Evolutionary conservation across 1,139 yeast species (phyloP), one percentile per base, ranked within the genome.

Genomic region (Hyphopichia pseudoburtonii): DNA sequence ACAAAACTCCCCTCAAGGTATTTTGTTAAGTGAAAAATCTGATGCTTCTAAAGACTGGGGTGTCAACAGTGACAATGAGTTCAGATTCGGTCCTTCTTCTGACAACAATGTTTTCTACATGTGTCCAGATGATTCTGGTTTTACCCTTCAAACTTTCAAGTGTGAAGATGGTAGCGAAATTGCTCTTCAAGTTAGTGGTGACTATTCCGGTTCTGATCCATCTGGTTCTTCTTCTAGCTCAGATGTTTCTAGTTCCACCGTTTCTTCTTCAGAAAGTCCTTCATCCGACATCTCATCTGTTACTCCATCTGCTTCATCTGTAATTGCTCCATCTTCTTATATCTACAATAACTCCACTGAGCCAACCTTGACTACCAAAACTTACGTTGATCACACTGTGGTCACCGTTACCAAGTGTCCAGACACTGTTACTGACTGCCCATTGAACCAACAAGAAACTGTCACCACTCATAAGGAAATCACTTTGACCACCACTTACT

Each of bases 41-140:
- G 42, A 50, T 6, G 62, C 62, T 35, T 49, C 64, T 21, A 52
- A 45, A 41, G 60, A 51, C 39, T 66, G 57, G 45, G 68, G 67
- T 40, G 40, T 57, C 30, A n/a, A n/a, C n/a, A 43, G 35, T 26
- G 58, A 54, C 42, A 57, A 55, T 32, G 37, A 45, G 25, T 57
- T 66, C 42, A 57, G 66, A 48, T 43, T 42, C 38, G 51, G 50
- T 32, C 36, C 51, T 16, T 11, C 42, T 18, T 9, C 14, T 15
- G 50, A 42, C 42, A 39, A 50, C 31, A 37, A 34, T 17, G 7
- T 10, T 21, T 62, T 56, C 49, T 62, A 42, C 43, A 59, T 62
- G 28, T 61, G 71, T 51, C 48, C 50, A 22, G 47, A 44, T 19
- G 50, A 33, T 25, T 19, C 31, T 29, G 54, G 43, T 24, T 42